phyloP scores from a whole-genome alignment of 1,284 basidiomycete genomes.

The Leccinum pallidistipes region DNA sequence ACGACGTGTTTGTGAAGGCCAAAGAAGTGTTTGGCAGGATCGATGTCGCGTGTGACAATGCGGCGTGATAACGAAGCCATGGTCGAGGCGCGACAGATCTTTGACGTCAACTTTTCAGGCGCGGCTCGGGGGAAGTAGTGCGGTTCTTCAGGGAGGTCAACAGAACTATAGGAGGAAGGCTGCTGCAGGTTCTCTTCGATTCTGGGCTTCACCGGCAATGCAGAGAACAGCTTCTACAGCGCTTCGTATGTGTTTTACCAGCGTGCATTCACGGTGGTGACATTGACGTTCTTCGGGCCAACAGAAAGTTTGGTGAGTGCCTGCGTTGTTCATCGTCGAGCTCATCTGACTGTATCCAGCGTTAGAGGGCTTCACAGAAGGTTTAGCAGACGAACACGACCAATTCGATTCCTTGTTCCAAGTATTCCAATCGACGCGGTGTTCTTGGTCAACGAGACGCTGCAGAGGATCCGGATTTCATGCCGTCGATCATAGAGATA shows the following conservation, averaged over 20 bases:
- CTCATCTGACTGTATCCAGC: constrained; percentile 13
- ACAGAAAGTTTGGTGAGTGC: neutral
- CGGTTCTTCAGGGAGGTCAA: constrained; percentile 37
- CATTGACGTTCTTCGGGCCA: neutral
- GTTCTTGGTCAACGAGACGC: too few species aligned
- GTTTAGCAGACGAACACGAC: constrained; percentile 25
- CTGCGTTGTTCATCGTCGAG: neutral
- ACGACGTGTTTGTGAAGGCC: constrained; percentile 34
- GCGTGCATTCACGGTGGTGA: neutral
- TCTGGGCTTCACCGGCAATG: constrained; percentile 17
- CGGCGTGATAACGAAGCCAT: constrained; percentile 19
- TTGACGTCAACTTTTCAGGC: constrained; percentile 39
- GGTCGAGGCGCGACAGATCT: constrained; percentile 26
- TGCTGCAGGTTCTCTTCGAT: constrained; percentile 32
- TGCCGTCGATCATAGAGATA: too few species aligned
- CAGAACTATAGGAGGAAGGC: constrained; percentile 25
- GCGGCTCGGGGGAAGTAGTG: constrained; percentile 27
- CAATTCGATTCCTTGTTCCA: neutral
- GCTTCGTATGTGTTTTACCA: constrained; percentile 26
- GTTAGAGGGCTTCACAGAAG: constrained; percentile 31
- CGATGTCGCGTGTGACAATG: constrained; percentile 44
- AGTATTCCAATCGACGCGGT: neutral
- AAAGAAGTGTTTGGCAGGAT: constrained; percentile 39
- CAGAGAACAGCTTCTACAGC: constrained; percentile 13
- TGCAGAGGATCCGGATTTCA: too few species aligned